A percentile compares a stretch with the other conserved stretches of the same genome.
Evolutionary conservation across 2,329 filamentous ascomycete species (phyloP).

Genomic region (Chaetomium olivaceum): DNA sequence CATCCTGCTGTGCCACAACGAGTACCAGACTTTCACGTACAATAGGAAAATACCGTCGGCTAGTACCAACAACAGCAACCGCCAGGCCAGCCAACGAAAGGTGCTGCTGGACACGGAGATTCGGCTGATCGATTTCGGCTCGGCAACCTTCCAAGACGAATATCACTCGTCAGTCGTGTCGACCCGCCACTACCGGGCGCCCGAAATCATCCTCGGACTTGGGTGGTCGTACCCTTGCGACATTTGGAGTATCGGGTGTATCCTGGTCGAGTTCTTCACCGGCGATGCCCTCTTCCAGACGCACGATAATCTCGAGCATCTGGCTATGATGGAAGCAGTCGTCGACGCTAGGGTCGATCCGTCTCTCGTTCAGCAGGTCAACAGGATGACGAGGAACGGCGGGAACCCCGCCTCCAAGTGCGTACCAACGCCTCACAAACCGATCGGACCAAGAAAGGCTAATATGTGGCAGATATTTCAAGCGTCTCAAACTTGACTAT

Average conservation of each 20-base stretch:
- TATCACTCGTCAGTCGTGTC: constrained; percentile 72
- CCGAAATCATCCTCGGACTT: constrained; percentile 69
- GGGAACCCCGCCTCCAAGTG: constrained; percentile 67
- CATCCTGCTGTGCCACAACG: constrained; percentile 65
- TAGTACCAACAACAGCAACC: constrained; percentile 54
- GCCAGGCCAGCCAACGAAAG: constrained; percentile 63
- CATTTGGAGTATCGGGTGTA: constrained; percentile 74
- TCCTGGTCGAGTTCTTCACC: constrained; percentile 71
- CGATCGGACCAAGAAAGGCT: constrained; percentile 4
- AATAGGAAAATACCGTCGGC: constrained; percentile 70
- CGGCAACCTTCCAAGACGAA: constrained; percentile 71
- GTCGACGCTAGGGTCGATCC: constrained; percentile 60
- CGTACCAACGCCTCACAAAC: constrained; percentile 13
- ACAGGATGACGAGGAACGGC: constrained; percentile 57
- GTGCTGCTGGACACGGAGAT: constrained; percentile 70
- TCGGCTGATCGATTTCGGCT: constrained; percentile 69
- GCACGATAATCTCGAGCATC: constrained; percentile 70
- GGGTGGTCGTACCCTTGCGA: constrained; percentile 73
- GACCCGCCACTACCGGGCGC: constrained; percentile 68
- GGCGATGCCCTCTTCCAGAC: constrained; percentile 72
- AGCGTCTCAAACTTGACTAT: constrained; percentile 65
- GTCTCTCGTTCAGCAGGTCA: constrained; percentile 58
- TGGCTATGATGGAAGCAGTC: constrained; percentile 76
- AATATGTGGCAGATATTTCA: constrained; percentile 60
- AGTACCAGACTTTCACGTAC: constrained; percentile 70